A percentile compares a stretch with the other conserved stretches of the same genome.
These are phyloP conservation scores for Clitocybe nebularis DNA, from an alignment of 1,284 basidiomycete genomes.

Conservation along the genomic window DNA sequence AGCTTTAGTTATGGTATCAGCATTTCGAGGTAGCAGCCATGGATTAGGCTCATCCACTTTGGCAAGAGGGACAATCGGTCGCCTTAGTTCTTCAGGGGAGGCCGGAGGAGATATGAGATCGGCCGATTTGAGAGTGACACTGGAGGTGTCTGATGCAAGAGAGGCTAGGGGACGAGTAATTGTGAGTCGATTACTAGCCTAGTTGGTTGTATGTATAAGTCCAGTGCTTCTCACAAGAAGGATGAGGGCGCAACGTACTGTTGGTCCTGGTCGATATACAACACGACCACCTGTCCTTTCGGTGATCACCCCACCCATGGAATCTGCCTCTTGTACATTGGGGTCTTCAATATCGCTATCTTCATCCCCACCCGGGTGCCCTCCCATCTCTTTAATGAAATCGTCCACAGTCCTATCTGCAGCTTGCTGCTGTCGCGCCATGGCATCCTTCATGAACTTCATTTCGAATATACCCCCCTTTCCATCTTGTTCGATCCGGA, in stretches of 20 bases:
- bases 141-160: conserved; percentile 61
- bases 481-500: conserved; percentile 25
- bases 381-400: conserved; percentile 65
- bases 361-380: conserved; percentile 27
- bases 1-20: conserved; percentile 31
- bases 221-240: neutral
- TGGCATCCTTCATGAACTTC: conserved; percentile 95
- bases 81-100: conserved; percentile 23
- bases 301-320: conserved; percentile 31
- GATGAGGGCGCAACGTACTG: conserved; percentile 27
- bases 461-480: conserved; percentile 76
- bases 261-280: conserved; percentile 47
- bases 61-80: conserved; percentile 16
- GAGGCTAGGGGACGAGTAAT: conserved; percentile 35
- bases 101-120: conserved; percentile 43
- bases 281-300: conserved; percentile 59
- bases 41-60: conserved; percentile 48
- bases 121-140: conserved; percentile 61
- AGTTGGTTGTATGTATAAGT: neutral
- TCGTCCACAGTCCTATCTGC: conserved; percentile 66
- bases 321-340: conserved; percentile 19
- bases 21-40: conserved; percentile 55
- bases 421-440: conserved; percentile 59
- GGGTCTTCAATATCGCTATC: conserved; percentile 25
- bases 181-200: conserved; percentile 14